Base-by-base conservation (phyloP, 805 yeast species). In the Wickerhamia fluorescens region DNA sequence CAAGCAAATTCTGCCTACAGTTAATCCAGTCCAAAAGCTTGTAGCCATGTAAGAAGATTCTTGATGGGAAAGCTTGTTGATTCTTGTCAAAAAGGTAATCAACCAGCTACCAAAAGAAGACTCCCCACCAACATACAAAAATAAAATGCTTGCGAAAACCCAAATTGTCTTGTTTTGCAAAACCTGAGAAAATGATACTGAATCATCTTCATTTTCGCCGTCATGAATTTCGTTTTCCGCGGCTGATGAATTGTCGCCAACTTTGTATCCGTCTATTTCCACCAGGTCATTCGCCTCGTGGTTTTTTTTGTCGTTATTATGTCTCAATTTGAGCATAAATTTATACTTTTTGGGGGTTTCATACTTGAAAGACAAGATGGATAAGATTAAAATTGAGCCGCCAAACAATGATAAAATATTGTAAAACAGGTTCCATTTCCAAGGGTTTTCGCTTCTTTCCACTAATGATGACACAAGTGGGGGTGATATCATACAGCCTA, bases 61-160 rank as follows among this genome's bases (percentile, higher is more conserved):
- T 15, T 53, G 42, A 35, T 68, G 69, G 5, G 56, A 25, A 20
- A 51, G 39, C 1, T 52, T 27, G 28, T 62, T 56, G 31, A 70
- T 58, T 17, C 72, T 56, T 9, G 60, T 47, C 25, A 68, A 44
- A 33, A 58, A 73, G 23, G 72, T 65, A 38, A 68, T 60, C 31
- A 71, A 36, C 78, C 78, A 73, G 12, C 66, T 51, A 1, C 78
- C 78, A 39, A 71, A 61, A 5, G 74, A 60, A 10, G 65, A 60
- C 44, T 72, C 78, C 9, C 66, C 68, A 3, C 78, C 77, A 20
- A 70, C 63, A 36, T 71, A 71, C 13, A 63, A 37, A 41, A 71
- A 72, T 26, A 73, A 47, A 17, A 63, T 47, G 4, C 53, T 8
- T 2, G 75, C 47, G 34, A 66, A 61, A 21, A 55, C 48, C 53